Percentiles rank a stretch among this genome's conserved stretches.
phyloP scores from a whole-genome alignment of 1,284 basidiomycete species.

The Ceratobasidium sp. region DNA sequence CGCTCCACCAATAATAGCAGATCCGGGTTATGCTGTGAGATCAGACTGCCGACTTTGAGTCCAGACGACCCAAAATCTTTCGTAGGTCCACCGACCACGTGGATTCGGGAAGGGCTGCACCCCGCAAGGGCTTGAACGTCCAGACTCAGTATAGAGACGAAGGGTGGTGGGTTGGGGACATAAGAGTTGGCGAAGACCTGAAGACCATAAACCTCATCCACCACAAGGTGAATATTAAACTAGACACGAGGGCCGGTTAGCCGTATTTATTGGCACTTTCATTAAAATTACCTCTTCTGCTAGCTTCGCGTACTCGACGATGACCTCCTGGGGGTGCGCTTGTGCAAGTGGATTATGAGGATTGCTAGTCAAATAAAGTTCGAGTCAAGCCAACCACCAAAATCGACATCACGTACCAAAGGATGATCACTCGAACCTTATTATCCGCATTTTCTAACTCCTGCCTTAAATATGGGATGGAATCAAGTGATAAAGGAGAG shows the following conservation, averaged over 20 bases:
- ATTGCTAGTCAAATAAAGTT: no score
- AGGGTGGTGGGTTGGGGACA: slow-evolving; percentile 40
- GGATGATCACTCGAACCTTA: slow-evolving; percentile 12
- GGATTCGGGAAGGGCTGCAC: slow-evolving; percentile 36
- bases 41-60: slow-evolving; percentile 43
- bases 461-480: not conserved
- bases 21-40: slow-evolving; percentile 46
- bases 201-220: slow-evolving; percentile 43
- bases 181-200: slow-evolving; percentile 43
- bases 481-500: slow-evolving; percentile 13
- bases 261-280: not conserved
- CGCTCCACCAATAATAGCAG: slow-evolving; percentile 33
- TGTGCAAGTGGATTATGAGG: slow-evolving; percentile 45
- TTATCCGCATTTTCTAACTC: slow-evolving; percentile 27
- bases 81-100: slow-evolving; percentile 43
- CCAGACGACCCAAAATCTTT: slow-evolving; percentile 48
- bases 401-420: slow-evolving; percentile 26
- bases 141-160: slow-evolving; percentile 30
- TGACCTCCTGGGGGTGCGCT: slow-evolving; percentile 22
- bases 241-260: no score
- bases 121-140: no score
- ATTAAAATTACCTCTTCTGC: slow-evolving; percentile 25
- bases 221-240: slow-evolving; percentile 43
- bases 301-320: slow-evolving; percentile 32
- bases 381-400: no score